Conservation (phyloP, 805 yeast genomes). For the Schizosaccharomyces octosporus region DNA sequence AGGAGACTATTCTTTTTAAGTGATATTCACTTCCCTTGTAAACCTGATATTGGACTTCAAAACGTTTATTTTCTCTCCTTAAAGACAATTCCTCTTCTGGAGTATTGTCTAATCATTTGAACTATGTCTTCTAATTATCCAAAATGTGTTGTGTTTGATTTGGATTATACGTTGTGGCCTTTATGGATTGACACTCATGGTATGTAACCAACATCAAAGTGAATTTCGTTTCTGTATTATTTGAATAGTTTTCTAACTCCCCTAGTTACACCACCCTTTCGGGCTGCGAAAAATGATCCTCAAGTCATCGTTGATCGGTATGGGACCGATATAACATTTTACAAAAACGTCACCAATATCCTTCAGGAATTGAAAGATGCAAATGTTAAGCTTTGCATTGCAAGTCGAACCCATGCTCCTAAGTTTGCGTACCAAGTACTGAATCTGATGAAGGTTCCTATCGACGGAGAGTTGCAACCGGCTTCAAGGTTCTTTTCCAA, state of each 20-base stretch:
- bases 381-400: conserved; percentile 33
- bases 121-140: conserved; percentile 12
- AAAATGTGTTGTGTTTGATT: conserved; percentile 41
- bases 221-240: neutral
- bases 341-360: conserved; percentile 43
- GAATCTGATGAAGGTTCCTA: conserved; percentile 17
- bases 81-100: neutral
- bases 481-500: conserved; percentile 29
- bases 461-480: conserved; percentile 21
- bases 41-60: too few relatives aligned
- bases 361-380: conserved; percentile 26
- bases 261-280: neutral
- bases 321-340: conserved; percentile 34
- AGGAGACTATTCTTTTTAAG: too few relatives aligned
- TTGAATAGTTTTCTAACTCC: neutral
- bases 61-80: too few relatives aligned
- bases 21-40: too few relatives aligned
- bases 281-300: conserved; percentile 8
- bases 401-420: conserved; percentile 63
- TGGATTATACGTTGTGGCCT: conserved; percentile 51
- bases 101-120: neutral
- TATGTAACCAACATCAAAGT: conserved; percentile 16
- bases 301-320: conserved; percentile 22
- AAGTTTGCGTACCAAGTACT: conserved; percentile 36
- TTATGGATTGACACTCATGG: conserved; percentile 63